Conservation (phyloP, 2,329 filamentous ascomycete genomes). For the Magnaporthales sp. region DNA sequence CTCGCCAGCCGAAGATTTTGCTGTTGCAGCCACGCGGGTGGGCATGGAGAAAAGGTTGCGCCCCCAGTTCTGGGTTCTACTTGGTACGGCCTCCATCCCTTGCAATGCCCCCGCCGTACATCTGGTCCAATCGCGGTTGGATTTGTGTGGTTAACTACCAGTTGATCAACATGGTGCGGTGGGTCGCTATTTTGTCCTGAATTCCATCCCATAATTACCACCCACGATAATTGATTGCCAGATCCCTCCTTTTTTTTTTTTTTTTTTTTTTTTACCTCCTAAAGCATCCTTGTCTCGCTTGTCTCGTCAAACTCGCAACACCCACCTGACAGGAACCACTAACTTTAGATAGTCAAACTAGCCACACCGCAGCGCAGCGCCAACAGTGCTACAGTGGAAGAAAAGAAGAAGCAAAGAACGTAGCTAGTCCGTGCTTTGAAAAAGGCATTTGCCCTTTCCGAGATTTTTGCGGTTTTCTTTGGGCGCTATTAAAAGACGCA, state of each 20-base stretch:
- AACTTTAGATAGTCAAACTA: background rate
- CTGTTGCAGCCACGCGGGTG: background rate
- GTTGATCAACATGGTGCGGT: background rate
- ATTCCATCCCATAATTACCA: background rate
- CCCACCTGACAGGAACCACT: background rate
- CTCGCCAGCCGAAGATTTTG: background rate
- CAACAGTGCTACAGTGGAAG: too few relatives aligned
- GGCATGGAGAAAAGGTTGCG: background rate
- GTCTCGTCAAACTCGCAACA: background rate
- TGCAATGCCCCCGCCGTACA: background rate
- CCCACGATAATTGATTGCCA: background rate
- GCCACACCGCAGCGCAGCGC: background rate
- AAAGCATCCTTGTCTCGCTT: background rate
- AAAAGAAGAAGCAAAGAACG: too few relatives aligned
- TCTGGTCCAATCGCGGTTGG: background rate
- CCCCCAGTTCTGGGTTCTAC: background rate
- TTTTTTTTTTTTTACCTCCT: background rate
- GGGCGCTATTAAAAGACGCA: background rate
- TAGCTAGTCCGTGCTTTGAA: too few relatives aligned
- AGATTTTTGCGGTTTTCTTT: background rate
- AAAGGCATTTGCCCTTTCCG: too few relatives aligned
- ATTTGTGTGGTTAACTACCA: background rate
- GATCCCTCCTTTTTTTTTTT: background rate
- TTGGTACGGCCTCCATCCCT: background rate
- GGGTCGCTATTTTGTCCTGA: constrained; percentile 1